Evolutionary conservation across 2,329 filamentous ascomycete genomes (phyloP).

Genomic region (Penicillium sp.): DNA sequence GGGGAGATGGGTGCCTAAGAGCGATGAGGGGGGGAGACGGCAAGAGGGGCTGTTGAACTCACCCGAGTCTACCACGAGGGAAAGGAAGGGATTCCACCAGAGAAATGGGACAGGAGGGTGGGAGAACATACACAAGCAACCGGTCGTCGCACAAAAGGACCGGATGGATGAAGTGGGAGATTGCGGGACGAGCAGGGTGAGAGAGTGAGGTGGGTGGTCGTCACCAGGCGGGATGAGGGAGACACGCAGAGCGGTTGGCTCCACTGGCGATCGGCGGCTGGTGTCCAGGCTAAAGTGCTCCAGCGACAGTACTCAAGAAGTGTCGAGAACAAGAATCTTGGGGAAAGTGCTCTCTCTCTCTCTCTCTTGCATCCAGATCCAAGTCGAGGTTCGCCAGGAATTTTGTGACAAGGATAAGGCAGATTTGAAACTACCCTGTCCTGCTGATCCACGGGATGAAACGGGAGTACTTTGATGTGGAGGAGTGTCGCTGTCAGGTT

Average conservation of each 20-base stretch:
- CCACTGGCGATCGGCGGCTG: conserved; percentile 33
- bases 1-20: conserved; percentile 21
- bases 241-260: conserved; percentile 11
- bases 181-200: conserved; percentile 7
- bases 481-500: background rate
- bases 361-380: no score
- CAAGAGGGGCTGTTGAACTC: conserved; percentile 11
- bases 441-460: background rate
- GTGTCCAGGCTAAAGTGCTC: conserved; percentile 19
- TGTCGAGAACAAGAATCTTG: no score
- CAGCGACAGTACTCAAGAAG: no score
- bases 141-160: conserved; percentile 6
- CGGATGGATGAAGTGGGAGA: conserved; percentile 4
- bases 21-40: conserved; percentile 16
- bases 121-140: conserved; percentile 4
- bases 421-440: no score
- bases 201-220: conserved; percentile 24
- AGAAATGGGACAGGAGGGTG: conserved; percentile 4
- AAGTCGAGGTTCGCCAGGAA: no score
- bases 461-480: background rate
- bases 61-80: conserved; percentile 2
- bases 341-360: no score
- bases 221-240: conserved; percentile 29
- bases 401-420: no score
- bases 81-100: conserved; percentile 8